Conservation (phyloP, 2,329 filamentous ascomycete genomes). For the Boeremia lycopersici region DNA sequence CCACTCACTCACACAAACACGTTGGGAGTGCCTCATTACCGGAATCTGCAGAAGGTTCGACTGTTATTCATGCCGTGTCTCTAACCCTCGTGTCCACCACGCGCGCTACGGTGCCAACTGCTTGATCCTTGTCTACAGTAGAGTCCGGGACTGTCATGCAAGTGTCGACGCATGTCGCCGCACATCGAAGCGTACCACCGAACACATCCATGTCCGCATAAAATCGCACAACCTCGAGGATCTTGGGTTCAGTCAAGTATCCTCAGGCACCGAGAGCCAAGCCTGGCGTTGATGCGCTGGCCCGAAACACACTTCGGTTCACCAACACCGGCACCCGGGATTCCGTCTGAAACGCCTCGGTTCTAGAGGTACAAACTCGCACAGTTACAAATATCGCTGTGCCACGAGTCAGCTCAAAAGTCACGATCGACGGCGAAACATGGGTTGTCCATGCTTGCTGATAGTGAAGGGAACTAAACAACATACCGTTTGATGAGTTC, state of each 20-base stretch:
- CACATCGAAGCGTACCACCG: not conserved
- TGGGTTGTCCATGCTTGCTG: constrained; percentile 3
- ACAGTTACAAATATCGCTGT: constrained; percentile 50
- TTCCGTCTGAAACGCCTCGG: constrained; percentile 11
- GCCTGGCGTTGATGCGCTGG: not conserved
- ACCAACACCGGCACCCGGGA: constrained; percentile 3
- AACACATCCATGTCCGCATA: constrained; percentile 15
- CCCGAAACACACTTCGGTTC: constrained; percentile 14
- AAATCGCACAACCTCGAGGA: constrained; percentile 2
- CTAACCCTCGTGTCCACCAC: constrained; percentile 5
- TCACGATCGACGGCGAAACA: constrained; percentile 6
- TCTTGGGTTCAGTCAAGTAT: not conserved
- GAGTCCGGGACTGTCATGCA: constrained; percentile 1
- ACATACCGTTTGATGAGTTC: constrained; percentile 98
- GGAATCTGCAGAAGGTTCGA: not conserved
- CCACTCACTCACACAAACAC: constrained; percentile 10
- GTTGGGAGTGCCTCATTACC: constrained; percentile 6
- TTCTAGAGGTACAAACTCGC: constrained; percentile 48
- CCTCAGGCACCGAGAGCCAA: constrained; percentile 5
- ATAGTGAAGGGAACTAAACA: constrained; percentile 53
- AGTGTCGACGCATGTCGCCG: not conserved
- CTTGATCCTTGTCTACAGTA: constrained; percentile 10
- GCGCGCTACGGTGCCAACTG: not conserved
- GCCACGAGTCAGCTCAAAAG: constrained; percentile 28
- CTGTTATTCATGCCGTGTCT: constrained; percentile 11